These are phyloP conservation scores for Sarocladium brachiariae DNA, from an alignment of 2,329 filamentous ascomycete genomes.

Conservation along the genomic window DNA sequence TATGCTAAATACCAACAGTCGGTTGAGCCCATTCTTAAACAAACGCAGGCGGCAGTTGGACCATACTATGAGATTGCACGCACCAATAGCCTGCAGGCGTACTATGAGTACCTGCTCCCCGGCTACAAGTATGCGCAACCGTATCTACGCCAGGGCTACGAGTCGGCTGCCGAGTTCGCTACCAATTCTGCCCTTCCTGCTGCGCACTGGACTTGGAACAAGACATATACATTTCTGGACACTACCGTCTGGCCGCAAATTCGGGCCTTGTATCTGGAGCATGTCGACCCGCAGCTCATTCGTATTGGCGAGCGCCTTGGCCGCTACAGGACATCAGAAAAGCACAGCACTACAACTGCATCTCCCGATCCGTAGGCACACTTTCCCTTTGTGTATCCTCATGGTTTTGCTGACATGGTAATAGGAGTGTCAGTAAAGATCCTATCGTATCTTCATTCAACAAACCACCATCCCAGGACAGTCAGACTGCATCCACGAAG, in stretches of 20 bases:
- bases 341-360: slow-evolving; percentile 12
- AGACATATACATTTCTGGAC: slow-evolving; percentile 63
- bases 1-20: slow-evolving; percentile 61
- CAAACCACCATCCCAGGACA: slow-evolving; percentile 24
- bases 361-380: not conserved
- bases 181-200: slow-evolving; percentile 66
- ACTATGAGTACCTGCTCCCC: slow-evolving; percentile 67
- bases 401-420: not conserved
- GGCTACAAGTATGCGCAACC: slow-evolving; percentile 68
- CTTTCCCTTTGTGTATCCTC: not conserved
- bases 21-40: slow-evolving; percentile 68
- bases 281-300: slow-evolving; percentile 90
- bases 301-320: slow-evolving; percentile 88
- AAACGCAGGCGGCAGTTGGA: slow-evolving; percentile 45
- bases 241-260: slow-evolving; percentile 75
- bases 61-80: slow-evolving; percentile 69
- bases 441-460: slow-evolving; percentile 24
- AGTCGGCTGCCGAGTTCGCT: slow-evolving; percentile 58
- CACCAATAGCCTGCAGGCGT: slow-evolving; percentile 58
- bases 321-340: slow-evolving; percentile 48
- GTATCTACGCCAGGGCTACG: slow-evolving; percentile 64
- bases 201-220: slow-evolving; percentile 62
- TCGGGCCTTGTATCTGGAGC: slow-evolving; percentile 75
- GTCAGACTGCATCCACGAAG: slow-evolving; percentile 11
- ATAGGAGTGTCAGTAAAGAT: slow-evolving; percentile 11